Evolutionary conservation across 768 basidiomycete species (phyloP).

Genomic region (Solioccasus polychromus): DNA sequence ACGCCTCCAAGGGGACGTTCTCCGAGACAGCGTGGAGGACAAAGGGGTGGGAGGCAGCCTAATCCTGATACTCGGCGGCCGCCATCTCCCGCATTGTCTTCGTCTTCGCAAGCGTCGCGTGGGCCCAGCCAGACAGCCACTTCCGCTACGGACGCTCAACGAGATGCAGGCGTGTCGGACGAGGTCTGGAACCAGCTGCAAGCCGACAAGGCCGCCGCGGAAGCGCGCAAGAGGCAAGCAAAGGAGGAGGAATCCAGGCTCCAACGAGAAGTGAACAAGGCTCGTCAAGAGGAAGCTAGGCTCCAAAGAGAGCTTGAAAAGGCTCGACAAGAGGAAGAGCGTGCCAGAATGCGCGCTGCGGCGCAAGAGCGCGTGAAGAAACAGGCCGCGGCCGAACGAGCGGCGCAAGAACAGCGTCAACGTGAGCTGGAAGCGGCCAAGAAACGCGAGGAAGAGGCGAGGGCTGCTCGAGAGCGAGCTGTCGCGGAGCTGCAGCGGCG

Average conservation of each 20-base stretch:
- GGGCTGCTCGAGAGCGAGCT: conserved; percentile 24
- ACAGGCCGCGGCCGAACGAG: conserved; percentile 16
- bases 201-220: conserved; percentile 29
- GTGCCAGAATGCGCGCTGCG: conserved; percentile 18
- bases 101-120: neutral
- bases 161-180: conserved; percentile 56
- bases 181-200: conserved; percentile 52
- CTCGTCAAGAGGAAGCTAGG: conserved; percentile 12
- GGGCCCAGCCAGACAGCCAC: neutral
- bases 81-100: neutral
- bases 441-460: conserved; percentile 25
- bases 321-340: conserved; percentile 21
- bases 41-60: neutral
- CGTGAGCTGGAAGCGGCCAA: conserved; percentile 30
- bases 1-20: conserved; percentile 9
- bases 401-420: conserved; percentile 22
- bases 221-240: conserved; percentile 16
- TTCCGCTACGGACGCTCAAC: conserved; percentile 15
- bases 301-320: conserved; percentile 17
- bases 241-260: conserved; percentile 20
- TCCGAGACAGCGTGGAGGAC: conserved; percentile 5
- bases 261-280: conserved; percentile 15
- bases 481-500: conserved; percentile 30
- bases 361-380: too few species aligned
- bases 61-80: too few species aligned